phyloP scores from a whole-genome alignment of 2,329 filamentous ascomycete genomes.

The Diaporthe ampelina region DNA sequence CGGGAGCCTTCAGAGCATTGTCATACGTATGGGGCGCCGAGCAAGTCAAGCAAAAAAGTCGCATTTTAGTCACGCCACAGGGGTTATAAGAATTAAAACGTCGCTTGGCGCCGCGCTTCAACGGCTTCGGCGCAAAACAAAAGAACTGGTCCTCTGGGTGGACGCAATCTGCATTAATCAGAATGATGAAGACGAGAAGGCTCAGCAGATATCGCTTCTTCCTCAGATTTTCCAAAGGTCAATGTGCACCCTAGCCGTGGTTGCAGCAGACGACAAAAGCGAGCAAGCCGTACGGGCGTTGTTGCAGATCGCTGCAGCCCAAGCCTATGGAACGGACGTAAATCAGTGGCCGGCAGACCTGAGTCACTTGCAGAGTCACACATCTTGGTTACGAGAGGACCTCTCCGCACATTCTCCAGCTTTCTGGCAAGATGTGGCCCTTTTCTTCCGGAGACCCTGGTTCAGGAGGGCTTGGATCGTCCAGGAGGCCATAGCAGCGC shows the following conservation, averaged over 20 bases:
- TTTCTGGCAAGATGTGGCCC: neutral
- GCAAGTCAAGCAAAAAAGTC: neutral
- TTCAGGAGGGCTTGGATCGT: slow-evolving; percentile 3
- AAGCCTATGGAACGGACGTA: neutral
- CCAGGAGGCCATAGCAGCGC: neutral
- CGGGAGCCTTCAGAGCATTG: neutral
- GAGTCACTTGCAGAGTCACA: fast-evolving
- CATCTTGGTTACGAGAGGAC: neutral
- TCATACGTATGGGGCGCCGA: neutral
- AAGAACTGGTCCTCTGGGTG: neutral
- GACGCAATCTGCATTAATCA: neutral
- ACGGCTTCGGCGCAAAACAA: neutral
- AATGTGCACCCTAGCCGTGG: neutral
- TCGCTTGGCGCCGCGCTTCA: neutral
- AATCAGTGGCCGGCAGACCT: neutral
- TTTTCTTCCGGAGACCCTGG: neutral
- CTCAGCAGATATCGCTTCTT: neutral
- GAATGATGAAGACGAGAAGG: neutral
- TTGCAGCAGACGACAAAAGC: neutral
- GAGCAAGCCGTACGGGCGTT: neutral
- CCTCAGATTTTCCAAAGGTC: neutral
- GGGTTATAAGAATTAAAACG: neutral
- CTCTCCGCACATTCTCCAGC: neutral
- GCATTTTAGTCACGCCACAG: neutral
- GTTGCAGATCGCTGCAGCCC: neutral